These are phyloP conservation scores for Triticum turgidum DNA, from an alignment of 176 grass and related monocot species.

Conservation along the genomic window DNA sequence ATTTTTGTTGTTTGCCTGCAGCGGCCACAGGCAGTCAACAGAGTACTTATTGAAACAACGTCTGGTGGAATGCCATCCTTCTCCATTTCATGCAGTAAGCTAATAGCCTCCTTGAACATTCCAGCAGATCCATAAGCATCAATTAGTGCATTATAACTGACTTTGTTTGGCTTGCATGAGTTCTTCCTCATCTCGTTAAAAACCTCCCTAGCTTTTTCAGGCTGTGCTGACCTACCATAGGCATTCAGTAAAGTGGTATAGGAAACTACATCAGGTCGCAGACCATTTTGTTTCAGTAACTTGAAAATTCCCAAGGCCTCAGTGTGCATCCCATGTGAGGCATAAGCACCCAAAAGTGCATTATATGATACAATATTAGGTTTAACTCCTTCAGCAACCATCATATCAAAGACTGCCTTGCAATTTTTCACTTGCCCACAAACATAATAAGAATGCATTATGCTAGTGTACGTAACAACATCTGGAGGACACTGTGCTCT, in stretches of 20 bases:
- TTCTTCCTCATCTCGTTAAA: constrained; percentile 77
- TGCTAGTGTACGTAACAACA: constrained; percentile 88
- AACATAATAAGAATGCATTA: constrained; percentile 82
- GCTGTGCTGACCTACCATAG: constrained; percentile 81
- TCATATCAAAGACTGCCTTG: constrained; percentile 86
- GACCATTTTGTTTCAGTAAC: constrained; percentile 65
- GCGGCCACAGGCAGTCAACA: constrained; percentile 77
- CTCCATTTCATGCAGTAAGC: constrained; percentile 78
- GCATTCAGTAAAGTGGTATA: constrained; percentile 93
- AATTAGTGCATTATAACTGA: constrained; percentile 96
- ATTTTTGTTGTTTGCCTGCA: constrained; percentile 73
- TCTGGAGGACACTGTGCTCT: constrained; percentile 67
- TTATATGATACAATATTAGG: constrained; percentile 93
- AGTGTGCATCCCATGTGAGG: constrained; percentile 71
- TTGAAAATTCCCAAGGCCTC: constrained; percentile 74
- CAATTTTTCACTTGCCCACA: constrained; percentile 94
- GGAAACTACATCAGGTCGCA: constrained; percentile 80
- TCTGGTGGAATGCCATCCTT: constrained; percentile 74
- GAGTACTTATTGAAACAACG: constrained; percentile 83
- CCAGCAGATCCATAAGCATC: constrained; percentile 92
- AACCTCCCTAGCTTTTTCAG: constrained; percentile 70
- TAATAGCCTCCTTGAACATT: constrained; percentile 70
- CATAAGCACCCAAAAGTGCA: constrained; percentile 86
- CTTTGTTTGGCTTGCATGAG: constrained; percentile 80
- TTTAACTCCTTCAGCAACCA: constrained; percentile 84